Base-by-base conservation (phyloP, 2,329 filamentous ascomycete genomes). In the Didymella segeticola region DNA sequence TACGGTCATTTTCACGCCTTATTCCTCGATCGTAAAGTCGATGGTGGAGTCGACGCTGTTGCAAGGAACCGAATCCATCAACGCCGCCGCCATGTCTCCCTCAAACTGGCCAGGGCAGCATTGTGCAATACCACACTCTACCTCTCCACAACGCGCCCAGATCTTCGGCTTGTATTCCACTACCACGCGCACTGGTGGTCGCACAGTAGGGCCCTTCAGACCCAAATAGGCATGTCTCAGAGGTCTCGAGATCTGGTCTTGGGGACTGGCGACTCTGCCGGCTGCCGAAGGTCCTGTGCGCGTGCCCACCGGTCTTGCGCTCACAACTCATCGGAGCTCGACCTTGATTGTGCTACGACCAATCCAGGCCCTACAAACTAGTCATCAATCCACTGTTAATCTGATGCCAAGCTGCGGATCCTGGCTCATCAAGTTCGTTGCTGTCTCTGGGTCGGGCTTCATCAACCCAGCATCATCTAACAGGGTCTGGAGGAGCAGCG, bases 231-330 rank as follows among this genome's bases (percentile, higher is more conserved):
- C 51, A 31, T 45, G 51, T 54, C 39, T 54, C 30, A 49, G 23
- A 45, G 51, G 51, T 54, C 45, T 49, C 22, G 34, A 49, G 51
- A 39, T 54, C 34, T 41, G 51, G 23, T 45, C 27, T n/a, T 26
- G 29, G 31, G 39, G 34, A 53, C 45, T 43, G 41, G 39, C 29
- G 31, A 45, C 51, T 48, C 31, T 53, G 45, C 51, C 39, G 43
- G 31, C 26, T 39, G 31, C 45, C 51, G 45, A 38, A 17, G 38
- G 43, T 36, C 45, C 49, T 46, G 48, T 46, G 48, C 34, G 17
- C 34, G 5, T 11, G 42, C 30, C 30, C 38, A 8, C 25, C 11
- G 19, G 20, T n/a, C 27, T 15, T 20, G 19, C 26, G 47, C 33
- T 31, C 41, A 34, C 22, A 10, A 10, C 34, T n/a, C 26, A 25